Conservation (phyloP, 2,329 filamentous ascomycete species). For the Colletotrichum chlorophyti region DNA sequence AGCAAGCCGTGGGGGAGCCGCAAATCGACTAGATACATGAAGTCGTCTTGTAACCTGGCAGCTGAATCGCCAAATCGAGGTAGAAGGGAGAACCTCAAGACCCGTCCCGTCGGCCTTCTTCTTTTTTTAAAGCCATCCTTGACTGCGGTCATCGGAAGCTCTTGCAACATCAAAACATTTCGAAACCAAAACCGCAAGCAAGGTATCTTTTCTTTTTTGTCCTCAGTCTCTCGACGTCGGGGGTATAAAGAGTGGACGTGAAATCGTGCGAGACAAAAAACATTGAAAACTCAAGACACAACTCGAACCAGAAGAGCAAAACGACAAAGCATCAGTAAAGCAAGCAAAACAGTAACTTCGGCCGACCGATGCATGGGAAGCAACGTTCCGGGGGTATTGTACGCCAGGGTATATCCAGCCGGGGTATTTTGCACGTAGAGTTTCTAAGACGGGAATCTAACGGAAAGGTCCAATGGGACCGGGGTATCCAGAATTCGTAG, state of each 20-base stretch:
- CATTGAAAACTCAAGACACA: conserved; percentile 31
- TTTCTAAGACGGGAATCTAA: conserved; percentile 65
- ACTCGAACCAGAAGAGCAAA: conserved; percentile 34
- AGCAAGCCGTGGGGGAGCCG: not conserved
- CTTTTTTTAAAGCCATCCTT: conserved; percentile 23
- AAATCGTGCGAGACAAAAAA: conserved; percentile 32
- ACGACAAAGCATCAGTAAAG: conserved; percentile 37
- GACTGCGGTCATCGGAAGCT: conserved; percentile 9
- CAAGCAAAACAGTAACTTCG: conserved; percentile 42
- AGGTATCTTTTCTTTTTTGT: conserved; percentile 31
- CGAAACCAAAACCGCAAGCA: conserved; percentile 21
- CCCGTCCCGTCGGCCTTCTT: conserved; percentile 9
- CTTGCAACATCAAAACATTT: conserved; percentile 9
- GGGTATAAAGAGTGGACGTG: conserved; percentile 33
- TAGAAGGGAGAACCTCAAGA: conserved; percentile 1
- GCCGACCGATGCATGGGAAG: conserved; percentile 56
- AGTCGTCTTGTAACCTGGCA: not conserved
- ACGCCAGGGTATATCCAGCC: conserved; percentile 73
- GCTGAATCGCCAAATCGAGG: conserved; percentile 1
- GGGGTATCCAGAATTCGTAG: conserved; percentile 95
- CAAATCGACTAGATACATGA: not conserved
- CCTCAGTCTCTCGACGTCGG: conserved; percentile 26
- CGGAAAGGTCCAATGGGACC: conserved; percentile 89
- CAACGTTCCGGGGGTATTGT: conserved; percentile 58
- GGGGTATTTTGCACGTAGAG: conserved; percentile 63